Conservation (phyloP, 163 green algal species). For the Scenedesmus sp. region DNA sequence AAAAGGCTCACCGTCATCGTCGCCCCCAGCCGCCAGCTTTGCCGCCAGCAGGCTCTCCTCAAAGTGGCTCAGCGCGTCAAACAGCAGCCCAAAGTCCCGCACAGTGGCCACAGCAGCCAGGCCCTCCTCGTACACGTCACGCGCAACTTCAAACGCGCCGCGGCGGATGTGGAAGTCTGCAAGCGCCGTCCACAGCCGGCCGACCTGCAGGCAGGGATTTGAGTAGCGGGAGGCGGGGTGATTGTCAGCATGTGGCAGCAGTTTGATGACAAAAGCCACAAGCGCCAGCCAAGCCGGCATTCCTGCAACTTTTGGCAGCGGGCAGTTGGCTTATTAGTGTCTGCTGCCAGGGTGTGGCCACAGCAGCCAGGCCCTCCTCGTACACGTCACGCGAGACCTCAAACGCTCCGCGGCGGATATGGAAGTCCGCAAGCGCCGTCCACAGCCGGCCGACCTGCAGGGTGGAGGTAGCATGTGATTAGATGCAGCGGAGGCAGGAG, state of each 20-base stretch:
- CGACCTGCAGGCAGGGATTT: slow-evolving; percentile 77
- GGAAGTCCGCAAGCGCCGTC: slow-evolving; percentile 97
- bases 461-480: not conserved
- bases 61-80: slow-evolving; percentile 97
- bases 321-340: too few species aligned
- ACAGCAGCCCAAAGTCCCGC: slow-evolving; percentile 98
- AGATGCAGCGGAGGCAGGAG: too few species aligned
- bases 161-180: slow-evolving; percentile 98
- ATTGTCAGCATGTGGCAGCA: too few species aligned
- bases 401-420: slow-evolving; percentile 95
- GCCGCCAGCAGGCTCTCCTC: slow-evolving; percentile 95
- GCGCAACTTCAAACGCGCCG: slow-evolving; percentile 94
- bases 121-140: slow-evolving; percentile 98
- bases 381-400: slow-evolving; percentile 97
- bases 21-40: slow-evolving; percentile 84
- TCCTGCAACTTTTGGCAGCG: too few species aligned
- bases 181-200: slow-evolving; percentile 95
- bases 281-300: too few species aligned
- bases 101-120: slow-evolving; percentile 94
- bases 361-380: slow-evolving; percentile 94
- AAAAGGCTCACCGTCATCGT: slow-evolving; percentile 62
- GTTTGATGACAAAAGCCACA: too few species aligned
- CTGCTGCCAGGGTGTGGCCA: slow-evolving; percentile 74
- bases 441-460: slow-evolving; percentile 94
- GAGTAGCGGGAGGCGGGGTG: not conserved